Evolutionary conservation across 306 rosid species (phyloP), one percentile per base, ranked within the genome.

Genomic region (Mimosa bimucronata): DNA sequence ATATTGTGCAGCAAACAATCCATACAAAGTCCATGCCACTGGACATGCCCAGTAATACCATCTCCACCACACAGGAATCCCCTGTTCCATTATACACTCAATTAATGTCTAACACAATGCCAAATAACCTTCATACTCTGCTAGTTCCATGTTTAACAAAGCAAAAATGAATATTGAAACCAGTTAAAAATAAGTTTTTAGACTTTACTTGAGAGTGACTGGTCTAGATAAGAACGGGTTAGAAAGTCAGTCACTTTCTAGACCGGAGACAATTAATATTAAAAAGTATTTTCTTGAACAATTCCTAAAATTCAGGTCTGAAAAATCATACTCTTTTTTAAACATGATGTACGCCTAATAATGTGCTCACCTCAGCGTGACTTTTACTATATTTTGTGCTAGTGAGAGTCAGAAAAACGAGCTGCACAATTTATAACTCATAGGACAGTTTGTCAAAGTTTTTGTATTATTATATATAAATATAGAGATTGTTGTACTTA

Each of bases 21-120:
- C 97, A 74, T 91, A 89, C 70, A 88, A 81, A 9, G 86, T 90
- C 94, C 94, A 90, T 3, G 93, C 92, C 38, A 90, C 83, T 1
- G 94, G 93, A 66, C 94, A 90, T 38, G 70, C 58, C 94, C 94
- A 91, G 10, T 83, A 91, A 77, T 88, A 91, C 94, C 97, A 91
- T 77, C 88, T 85, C 98, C 98, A 93, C 98, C 98, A 91, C 41
- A 88, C 65, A 1, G 98, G 93, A 83, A 88, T 87, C 60, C 89
- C 90, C 84, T 66, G 74, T 7, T 53, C 11, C 25, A 67, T 48
- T 58, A 68, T 34, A 40, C 48, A 11, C 26, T 53, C 60, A 48
- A 50, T 50, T 4, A 46, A 46, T 46, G n/a, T 46, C 53, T 9
- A 44, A 46, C 19, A 46, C 15, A 14, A 46, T 46, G 19, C 19